A percentile compares a stretch with the other conserved stretches of the same genome.
phyloP scores from a whole-genome alignment of 2,329 filamentous ascomycete species.

The Alternaria longipes region DNA sequence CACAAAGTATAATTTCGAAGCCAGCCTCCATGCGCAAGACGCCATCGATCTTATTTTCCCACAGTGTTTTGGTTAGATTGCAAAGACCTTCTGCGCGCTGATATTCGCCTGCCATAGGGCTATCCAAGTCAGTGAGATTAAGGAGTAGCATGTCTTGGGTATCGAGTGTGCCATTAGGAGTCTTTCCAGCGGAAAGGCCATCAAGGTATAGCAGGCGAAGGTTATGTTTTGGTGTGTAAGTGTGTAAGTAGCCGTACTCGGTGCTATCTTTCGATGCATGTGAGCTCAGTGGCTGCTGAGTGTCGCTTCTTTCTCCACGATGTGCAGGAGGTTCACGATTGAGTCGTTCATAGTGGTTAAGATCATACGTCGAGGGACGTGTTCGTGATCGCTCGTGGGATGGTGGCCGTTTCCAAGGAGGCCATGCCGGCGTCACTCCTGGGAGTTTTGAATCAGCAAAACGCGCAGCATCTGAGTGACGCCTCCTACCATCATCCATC shows the following conservation, averaged over 20 bases:
- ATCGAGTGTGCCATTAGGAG: slow-evolving; percentile 71
- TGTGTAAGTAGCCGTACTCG: slow-evolving; percentile 69
- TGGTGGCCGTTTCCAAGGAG: background rate
- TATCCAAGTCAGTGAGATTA: slow-evolving; percentile 36
- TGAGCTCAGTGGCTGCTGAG: slow-evolving; percentile 14
- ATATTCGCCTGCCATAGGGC: slow-evolving; percentile 57
- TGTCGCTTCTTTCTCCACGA: slow-evolving; percentile 2
- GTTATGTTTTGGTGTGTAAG: slow-evolving; percentile 67
- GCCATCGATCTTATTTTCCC: slow-evolving; percentile 66
- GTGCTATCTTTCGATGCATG: background rate
- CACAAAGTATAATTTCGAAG: slow-evolving; percentile 73
- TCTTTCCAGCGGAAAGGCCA: slow-evolving; percentile 74
- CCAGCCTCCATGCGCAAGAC: slow-evolving; percentile 74
- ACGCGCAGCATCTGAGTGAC: background rate
- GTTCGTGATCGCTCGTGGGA: background rate
- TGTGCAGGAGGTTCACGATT: background rate
- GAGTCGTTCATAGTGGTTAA: background rate
- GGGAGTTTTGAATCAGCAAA: background rate
- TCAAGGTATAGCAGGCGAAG: slow-evolving; percentile 74
- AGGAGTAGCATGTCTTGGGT: slow-evolving; percentile 70
- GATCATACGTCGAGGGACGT: background rate
- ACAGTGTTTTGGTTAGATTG: slow-evolving; percentile 59
- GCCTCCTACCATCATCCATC: background rate
- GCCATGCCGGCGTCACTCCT: background rate
- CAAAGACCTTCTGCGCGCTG: slow-evolving; percentile 67